Conservation (phyloP, 495 filamentous ascomycete species). For the Glonium stellatum region DNA sequence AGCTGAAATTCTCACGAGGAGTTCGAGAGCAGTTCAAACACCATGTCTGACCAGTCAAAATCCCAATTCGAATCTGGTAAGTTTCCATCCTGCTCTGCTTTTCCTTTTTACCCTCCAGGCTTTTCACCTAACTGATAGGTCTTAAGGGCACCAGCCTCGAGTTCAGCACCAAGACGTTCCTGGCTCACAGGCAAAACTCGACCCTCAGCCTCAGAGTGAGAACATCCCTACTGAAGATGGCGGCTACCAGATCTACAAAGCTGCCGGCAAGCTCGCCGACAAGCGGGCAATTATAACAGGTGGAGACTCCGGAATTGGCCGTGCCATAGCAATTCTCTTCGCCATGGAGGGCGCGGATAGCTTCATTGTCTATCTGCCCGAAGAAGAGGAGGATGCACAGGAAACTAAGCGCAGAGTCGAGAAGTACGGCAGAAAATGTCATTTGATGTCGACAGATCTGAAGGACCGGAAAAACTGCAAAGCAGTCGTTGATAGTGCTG, state of each 20-base stretch:
- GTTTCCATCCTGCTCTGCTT: neutral
- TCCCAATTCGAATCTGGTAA: slow-evolving; percentile 2
- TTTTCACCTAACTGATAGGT: no score
- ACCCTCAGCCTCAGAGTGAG: no score
- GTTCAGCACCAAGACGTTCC: slow-evolving; percentile 62
- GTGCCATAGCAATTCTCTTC: slow-evolving; percentile 68
- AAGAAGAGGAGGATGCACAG: slow-evolving; percentile 70
- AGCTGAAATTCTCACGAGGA: neutral
- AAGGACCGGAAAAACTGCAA: slow-evolving; percentile 59
- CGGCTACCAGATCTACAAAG: slow-evolving; percentile 67
- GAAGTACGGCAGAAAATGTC: slow-evolving; percentile 54
- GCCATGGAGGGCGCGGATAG: slow-evolving; percentile 78
- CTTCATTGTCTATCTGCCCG: slow-evolving; percentile 66
- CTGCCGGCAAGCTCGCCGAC: slow-evolving; percentile 67
- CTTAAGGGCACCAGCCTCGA: slow-evolving; percentile 64
- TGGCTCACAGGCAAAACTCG: slow-evolving; percentile 60
- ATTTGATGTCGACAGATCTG: slow-evolving; percentile 56
- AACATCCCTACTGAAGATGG: slow-evolving; percentile 64
- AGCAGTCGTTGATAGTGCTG: slow-evolving; percentile 58
- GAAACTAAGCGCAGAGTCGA: slow-evolving; percentile 66
- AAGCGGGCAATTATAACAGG: slow-evolving; percentile 77
- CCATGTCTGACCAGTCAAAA: slow-evolving; percentile 4
- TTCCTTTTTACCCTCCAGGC: no score
- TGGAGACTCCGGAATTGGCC: slow-evolving; percentile 76
- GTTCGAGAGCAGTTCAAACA: neutral